Conservation (phyloP, 306 rosid species). For the Pterocarpus santalinus region DNA sequence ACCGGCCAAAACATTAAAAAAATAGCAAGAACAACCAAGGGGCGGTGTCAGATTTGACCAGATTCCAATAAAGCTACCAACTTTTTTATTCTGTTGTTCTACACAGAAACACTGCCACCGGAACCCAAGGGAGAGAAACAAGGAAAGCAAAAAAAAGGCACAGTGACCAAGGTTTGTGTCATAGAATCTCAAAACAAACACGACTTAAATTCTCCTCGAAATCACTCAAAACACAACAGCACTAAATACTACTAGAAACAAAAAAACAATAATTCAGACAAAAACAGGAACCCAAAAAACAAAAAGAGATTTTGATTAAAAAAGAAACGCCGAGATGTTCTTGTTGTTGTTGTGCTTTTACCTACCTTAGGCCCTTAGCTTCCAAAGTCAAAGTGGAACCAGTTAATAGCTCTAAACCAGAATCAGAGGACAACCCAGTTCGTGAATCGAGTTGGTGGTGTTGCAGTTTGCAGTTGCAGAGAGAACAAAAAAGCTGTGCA, state of each 20-base stretch:
- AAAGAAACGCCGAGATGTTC: background rate
- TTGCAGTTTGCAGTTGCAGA: slow-evolving; percentile 36
- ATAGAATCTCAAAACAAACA: slow-evolving; percentile 45
- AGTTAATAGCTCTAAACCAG: slow-evolving; percentile 40
- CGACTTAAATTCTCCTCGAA: slow-evolving; percentile 48
- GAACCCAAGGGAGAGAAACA: slow-evolving; percentile 69
- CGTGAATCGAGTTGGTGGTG: slow-evolving; percentile 44
- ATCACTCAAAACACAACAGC: slow-evolving; percentile 28
- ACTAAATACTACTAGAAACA: slow-evolving; percentile 26
- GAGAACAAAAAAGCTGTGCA: slow-evolving; percentile 12
- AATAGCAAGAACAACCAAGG: slow-evolving; percentile 35
- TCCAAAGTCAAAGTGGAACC: slow-evolving; percentile 57
- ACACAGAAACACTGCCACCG: slow-evolving; percentile 50
- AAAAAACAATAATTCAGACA: background rate
- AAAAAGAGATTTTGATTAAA: background rate
- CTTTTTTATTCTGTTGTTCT: slow-evolving; percentile 38
- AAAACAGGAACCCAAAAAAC: background rate
- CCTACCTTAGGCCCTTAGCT: slow-evolving; percentile 36
- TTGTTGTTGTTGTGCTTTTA: background rate
- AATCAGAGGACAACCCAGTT: slow-evolving; percentile 47
- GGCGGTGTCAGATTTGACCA: slow-evolving; percentile 49
- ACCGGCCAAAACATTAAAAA: slow-evolving; percentile 40
- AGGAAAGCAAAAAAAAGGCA: slow-evolving; percentile 49
- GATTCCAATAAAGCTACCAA: slow-evolving; percentile 63
- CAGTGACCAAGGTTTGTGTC: slow-evolving; percentile 50